Conservation (phyloP, 2,329 filamentous ascomycete species). For the Amesomyces nigricolor region DNA sequence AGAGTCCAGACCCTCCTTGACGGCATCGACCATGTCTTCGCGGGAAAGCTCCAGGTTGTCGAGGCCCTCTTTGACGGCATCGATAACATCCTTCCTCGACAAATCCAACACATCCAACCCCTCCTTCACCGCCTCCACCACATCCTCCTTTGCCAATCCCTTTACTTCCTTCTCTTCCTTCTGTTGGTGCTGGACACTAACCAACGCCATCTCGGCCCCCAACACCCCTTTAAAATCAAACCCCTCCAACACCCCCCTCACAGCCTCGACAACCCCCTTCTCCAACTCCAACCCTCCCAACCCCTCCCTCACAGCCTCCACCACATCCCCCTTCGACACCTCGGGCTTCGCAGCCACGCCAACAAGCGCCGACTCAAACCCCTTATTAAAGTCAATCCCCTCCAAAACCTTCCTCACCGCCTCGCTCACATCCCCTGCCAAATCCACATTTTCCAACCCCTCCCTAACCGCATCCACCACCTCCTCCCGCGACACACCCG, state of each 20-base stretch:
- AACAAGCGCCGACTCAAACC: conserved; percentile 13
- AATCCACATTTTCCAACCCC: conserved; percentile 30
- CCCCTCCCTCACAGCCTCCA: conserved; percentile 23
- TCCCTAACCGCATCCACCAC: conserved; percentile 24
- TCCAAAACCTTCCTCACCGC: conserved; percentile 14
- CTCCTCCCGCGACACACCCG: conserved; percentile 4
- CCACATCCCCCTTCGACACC: conserved; percentile 19
- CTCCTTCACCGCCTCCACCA: conserved; percentile 64
- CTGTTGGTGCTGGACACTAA: too few species aligned
- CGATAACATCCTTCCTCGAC: conserved; percentile 16
- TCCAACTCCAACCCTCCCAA: conserved; percentile 11
- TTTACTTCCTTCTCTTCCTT: too few species aligned
- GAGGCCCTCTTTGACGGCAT: conserved; percentile 42
- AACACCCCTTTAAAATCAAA: conserved; percentile 29
- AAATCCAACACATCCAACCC: conserved; percentile 7
- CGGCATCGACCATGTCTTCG: conserved; percentile 16
- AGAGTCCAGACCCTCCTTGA: not conserved
- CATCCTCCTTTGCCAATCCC: conserved; percentile 42
- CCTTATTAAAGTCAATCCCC: conserved; percentile 23
- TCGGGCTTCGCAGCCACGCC: conserved; percentile 10
- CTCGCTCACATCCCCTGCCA: conserved; percentile 15
- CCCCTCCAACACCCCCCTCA: conserved; percentile 20
- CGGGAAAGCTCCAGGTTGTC: conserved; percentile 6
- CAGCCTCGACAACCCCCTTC: conserved; percentile 15
- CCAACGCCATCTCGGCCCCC: not conserved